Evolutionary conservation across 371 early-diverging fungal genomes (phyloP).

Genomic region (Gilbertella persicaria): DNA sequence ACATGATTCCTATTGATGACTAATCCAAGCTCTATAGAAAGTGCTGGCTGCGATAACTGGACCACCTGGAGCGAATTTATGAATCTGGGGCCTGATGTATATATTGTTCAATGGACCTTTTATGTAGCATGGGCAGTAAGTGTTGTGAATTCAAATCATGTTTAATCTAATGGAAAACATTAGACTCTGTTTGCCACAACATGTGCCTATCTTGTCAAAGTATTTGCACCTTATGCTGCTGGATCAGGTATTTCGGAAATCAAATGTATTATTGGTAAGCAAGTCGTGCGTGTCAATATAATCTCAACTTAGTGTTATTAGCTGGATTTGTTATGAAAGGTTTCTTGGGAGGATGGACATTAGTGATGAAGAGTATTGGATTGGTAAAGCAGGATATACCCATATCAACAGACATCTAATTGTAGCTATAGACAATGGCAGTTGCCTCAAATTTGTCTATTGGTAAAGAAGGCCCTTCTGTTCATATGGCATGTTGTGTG

Average conservation of each 20-base stretch:
- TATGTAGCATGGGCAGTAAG: slow-evolving; percentile 65
- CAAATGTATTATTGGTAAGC: slow-evolving; percentile 90
- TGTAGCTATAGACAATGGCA: slow-evolving; percentile 61
- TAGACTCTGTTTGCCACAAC: slow-evolving; percentile 63
- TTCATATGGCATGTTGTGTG: slow-evolving; percentile 91
- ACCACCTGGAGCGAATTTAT: slow-evolving; percentile 54
- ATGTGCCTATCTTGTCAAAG: slow-evolving; percentile 64
- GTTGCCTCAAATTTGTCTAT: slow-evolving; percentile 89
- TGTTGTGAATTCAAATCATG: background rate
- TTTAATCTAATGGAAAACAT: slow-evolving; percentile 9
- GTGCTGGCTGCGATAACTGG: slow-evolving; percentile 54
- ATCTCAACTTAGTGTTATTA: no score
- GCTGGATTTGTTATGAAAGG: slow-evolving; percentile 90
- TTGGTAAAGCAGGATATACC: slow-evolving; percentile 44
- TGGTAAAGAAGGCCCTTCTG: slow-evolving; percentile 96
- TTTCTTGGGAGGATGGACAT: slow-evolving; percentile 86
- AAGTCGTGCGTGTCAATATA: no score
- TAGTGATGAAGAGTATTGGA: slow-evolving; percentile 86
- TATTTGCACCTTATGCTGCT: slow-evolving; percentile 86
- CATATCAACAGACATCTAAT: background rate
- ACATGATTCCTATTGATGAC: background rate
- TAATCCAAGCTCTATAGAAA: background rate
- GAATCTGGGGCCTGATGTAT: slow-evolving; percentile 39
- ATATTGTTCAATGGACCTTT: slow-evolving; percentile 60
- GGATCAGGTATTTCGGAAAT: slow-evolving; percentile 97